Conservation (phyloP, 83 land plant species). For the Larix sibirica region DNA sequence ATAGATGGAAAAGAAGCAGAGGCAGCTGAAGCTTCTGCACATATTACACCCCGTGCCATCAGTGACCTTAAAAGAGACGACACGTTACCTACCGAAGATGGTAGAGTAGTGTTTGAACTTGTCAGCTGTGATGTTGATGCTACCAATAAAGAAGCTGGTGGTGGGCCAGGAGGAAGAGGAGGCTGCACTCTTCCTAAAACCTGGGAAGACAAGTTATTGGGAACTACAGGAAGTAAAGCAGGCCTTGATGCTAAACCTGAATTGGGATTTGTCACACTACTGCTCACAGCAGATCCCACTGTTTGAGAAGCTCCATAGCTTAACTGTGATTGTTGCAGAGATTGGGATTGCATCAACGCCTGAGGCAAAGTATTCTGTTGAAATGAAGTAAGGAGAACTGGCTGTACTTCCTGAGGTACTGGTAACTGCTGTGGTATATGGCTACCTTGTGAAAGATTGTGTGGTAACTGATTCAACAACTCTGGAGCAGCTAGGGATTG, state of each 20-base stretch:
- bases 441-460: conserved; percentile 7
- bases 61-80: conserved; percentile 78
- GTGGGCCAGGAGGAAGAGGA: conserved; percentile 61
- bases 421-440: not conserved
- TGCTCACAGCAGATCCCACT: conserved; percentile 6
- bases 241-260: not conserved
- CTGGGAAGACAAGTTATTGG: conserved; percentile 6
- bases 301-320: not conserved
- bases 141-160: conserved; percentile 36
- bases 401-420: conserved; percentile 6
- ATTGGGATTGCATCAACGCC: conserved; percentile 6
- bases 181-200: conserved; percentile 25
- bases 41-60: conserved; percentile 73
- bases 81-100: conserved; percentile 27
- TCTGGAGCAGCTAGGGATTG: conserved; percentile 13
- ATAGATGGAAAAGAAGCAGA: conserved; percentile 17
- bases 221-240: conserved; percentile 10
- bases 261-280: not conserved
- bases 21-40: conserved; percentile 24
- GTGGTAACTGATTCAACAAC: conserved; percentile 5
- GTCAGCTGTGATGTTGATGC: conserved; percentile 17
- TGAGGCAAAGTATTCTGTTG: not conserved
- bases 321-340: not conserved
- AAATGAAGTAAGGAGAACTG: conserved; percentile 6
- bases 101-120: conserved; percentile 10